Percentiles rank a stretch among this genome's conserved stretches.
These are phyloP conservation scores for Pilatotrama ljubarskyi DNA, from an alignment of 768 basidiomycete species.

Conservation along the genomic window DNA sequence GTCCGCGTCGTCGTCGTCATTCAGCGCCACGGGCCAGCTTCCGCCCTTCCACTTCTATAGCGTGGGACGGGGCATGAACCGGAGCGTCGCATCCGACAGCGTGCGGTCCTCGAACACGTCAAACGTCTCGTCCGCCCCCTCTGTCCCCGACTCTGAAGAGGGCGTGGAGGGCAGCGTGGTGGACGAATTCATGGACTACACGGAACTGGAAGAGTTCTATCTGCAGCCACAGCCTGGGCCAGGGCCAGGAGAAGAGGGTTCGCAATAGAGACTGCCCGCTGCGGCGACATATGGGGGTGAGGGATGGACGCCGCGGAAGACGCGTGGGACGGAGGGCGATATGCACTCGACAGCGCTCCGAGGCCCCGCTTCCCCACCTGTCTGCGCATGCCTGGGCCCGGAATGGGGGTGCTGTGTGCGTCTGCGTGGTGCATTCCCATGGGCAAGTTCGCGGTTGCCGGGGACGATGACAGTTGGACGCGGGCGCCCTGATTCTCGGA, in stretches of 20 bases:
- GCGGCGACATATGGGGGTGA: not conserved
- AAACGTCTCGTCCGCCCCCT: conserved; percentile 17
- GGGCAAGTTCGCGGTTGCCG: conserved; percentile 21
- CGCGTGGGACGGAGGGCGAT: conserved; percentile 7
- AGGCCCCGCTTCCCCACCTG: too few relatives aligned
- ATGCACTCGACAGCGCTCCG: not conserved
- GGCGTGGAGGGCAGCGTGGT: conserved; percentile 4
- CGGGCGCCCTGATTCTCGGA: conserved; percentile 4
- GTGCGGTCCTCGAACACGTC: conserved; percentile 18
- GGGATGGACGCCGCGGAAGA: conserved; percentile 6
- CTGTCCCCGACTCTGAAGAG: conserved; percentile 18
- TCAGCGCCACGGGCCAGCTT: not conserved
- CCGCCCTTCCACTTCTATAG: not conserved
- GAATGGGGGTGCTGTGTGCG: too few relatives aligned
- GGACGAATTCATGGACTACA: conserved; percentile 6
- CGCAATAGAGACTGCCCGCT: conserved; percentile 6
- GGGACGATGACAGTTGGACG: conserved; percentile 17
- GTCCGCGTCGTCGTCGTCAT: conserved; percentile 11
- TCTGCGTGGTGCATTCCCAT: conserved; percentile 10
- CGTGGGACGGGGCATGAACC: conserved; percentile 6
- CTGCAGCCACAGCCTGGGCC: conserved; percentile 5
- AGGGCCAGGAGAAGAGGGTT: conserved; percentile 3
- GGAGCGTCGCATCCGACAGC: conserved; percentile 17
- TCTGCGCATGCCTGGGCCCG: not conserved
- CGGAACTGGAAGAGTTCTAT: not conserved